Evolutionary conservation across 805 yeast species (phyloP).

Genomic region (Saccharomycopsis sp.): DNA sequence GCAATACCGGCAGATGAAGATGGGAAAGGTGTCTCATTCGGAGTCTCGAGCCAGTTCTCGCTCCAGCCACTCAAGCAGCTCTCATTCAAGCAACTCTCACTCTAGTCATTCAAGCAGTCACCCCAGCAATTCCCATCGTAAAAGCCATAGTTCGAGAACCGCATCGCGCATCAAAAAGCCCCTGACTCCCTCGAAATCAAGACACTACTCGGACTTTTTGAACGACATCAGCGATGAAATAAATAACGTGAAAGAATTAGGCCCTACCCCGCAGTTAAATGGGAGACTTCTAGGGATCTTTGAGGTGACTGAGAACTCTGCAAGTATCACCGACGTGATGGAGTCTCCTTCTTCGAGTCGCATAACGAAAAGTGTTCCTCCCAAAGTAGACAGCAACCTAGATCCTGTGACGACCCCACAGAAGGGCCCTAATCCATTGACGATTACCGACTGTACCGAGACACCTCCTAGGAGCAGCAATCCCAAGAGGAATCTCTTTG

Average conservation of each 20-base stretch:
- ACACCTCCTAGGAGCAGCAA: neutral
- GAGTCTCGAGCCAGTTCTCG: no score
- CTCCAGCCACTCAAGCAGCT: neutral
- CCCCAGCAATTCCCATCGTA: neutral
- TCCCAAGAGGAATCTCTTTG: neutral
- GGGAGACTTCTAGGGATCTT: constrained; percentile 19
- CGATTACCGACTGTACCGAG: neutral
- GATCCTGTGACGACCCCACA: constrained; percentile 2
- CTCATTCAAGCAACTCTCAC: no score
- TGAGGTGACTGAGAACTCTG: constrained; percentile 2
- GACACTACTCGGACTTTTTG: neutral
- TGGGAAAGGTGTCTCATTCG: no score
- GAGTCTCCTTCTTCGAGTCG: constrained; percentile 9
- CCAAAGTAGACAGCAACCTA: constrained; percentile 9
- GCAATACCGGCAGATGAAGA: constrained; percentile 6
- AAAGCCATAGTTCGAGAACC: neutral
- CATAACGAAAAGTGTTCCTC: constrained; percentile 4
- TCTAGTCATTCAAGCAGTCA: no score
- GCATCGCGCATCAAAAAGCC: neutral
- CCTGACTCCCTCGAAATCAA: neutral
- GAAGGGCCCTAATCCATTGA: neutral
- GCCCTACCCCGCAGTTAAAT: constrained; percentile 21
- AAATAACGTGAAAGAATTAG: constrained; percentile 2
- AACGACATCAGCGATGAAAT: neutral
- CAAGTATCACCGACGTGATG: constrained; percentile 11